Conservation (phyloP, 306 rosid species). For the Fagus crenata region DNA sequence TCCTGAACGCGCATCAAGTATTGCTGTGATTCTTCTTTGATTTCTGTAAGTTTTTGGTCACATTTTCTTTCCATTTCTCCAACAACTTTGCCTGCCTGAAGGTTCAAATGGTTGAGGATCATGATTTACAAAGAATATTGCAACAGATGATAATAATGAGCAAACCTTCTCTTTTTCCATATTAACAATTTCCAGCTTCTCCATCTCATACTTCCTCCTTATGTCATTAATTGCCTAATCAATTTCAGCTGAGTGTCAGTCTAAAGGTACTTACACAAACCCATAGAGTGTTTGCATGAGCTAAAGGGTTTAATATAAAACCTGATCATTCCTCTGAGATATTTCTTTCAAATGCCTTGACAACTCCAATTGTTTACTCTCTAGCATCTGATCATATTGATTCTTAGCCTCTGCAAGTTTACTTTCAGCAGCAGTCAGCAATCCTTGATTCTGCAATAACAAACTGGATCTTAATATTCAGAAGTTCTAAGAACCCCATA, state of each 20-base stretch:
- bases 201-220: slow-evolving; percentile 77
- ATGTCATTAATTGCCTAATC: slow-evolving; percentile 87
- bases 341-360: slow-evolving; percentile 91
- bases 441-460: slow-evolving; percentile 58
- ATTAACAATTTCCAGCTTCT: slow-evolving; percentile 74
- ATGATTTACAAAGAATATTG: slow-evolving; percentile 16
- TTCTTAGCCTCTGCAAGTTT: slow-evolving; percentile 71
- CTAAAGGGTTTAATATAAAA: slow-evolving; percentile 35
- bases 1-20: slow-evolving; percentile 60
- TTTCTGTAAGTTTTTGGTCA: slow-evolving; percentile 57
- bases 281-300: slow-evolving; percentile 17
- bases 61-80: slow-evolving; percentile 55
- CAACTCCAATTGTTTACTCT: slow-evolving; percentile 70
- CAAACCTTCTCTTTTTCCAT: slow-evolving; percentile 86
- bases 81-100: slow-evolving; percentile 66
- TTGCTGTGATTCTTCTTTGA: slow-evolving; percentile 71
- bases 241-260: slow-evolving; percentile 36
- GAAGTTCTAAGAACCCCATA: slow-evolving; percentile 21
- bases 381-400: slow-evolving; percentile 78
- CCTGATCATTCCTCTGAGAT: slow-evolving; percentile 96
- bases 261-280: slow-evolving; percentile 24
- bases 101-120: slow-evolving; percentile 45
- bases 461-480: slow-evolving; percentile 17
- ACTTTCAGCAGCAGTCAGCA: slow-evolving; percentile 61
- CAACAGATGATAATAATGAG: slow-evolving; percentile 33